phyloP scores from a whole-genome alignment of 2,329 filamentous ascomycete genomes.

The Aspergillus novoparasiticus region DNA sequence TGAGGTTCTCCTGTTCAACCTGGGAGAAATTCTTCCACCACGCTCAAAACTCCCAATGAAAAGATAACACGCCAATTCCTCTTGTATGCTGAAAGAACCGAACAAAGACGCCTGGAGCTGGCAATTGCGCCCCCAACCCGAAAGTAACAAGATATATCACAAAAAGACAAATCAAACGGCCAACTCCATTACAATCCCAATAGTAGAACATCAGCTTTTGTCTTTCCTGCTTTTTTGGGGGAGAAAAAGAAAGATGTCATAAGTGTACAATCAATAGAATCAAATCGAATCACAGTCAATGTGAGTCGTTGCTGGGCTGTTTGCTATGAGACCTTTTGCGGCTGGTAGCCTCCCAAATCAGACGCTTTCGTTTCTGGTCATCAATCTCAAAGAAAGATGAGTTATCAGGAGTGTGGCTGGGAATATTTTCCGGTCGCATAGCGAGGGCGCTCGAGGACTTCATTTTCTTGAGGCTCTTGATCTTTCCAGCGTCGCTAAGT shows the following conservation, averaged over 20 bases:
- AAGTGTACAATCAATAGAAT: conserved; percentile 9
- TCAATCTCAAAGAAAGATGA: conserved; percentile 52
- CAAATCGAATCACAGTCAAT: conserved; percentile 10
- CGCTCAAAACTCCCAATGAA: not conserved
- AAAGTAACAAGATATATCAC: conserved; percentile 1
- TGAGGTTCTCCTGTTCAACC: not conserved
- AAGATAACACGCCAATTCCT: not conserved
- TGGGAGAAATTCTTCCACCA: not conserved
- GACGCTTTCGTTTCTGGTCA: conserved; percentile 50
- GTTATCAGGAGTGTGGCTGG: conserved; percentile 35
- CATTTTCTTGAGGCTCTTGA: conserved; percentile 47
- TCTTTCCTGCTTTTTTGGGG: conserved; percentile 10
- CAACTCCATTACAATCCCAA: conserved; percentile 12
- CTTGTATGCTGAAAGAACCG: not conserved
- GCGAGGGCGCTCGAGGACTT: conserved; percentile 57
- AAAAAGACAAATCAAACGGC: conserved; percentile 4
- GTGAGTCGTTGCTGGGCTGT: conserved; percentile 23
- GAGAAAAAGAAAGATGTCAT: conserved; percentile 2
- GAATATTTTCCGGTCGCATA: conserved; percentile 39
- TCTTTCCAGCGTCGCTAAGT: conserved; percentile 30
- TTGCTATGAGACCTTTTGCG: conserved; percentile 36
- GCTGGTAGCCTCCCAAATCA: conserved; percentile 51
- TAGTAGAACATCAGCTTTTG: conserved; percentile 10
- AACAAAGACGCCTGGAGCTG: conserved; percentile 3
- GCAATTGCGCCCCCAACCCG: not conserved